Evolutionary conservation across 192 early-diverging fungal genomes (phyloP).

Genomic region (Linnemannia zychae): DNA sequence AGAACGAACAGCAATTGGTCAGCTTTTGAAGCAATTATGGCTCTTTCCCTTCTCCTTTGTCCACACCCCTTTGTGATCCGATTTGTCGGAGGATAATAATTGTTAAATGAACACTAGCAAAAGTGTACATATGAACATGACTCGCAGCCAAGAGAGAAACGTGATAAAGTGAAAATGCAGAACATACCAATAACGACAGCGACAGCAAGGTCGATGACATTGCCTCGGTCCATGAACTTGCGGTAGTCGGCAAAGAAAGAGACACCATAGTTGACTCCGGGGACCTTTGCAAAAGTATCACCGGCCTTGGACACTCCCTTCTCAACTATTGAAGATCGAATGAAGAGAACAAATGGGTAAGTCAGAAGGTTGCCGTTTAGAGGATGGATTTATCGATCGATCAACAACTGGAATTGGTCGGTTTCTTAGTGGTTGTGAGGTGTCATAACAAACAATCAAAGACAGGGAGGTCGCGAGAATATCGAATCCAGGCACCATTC

Average conservation of each 20-base stretch:
- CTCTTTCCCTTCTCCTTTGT: background rate
- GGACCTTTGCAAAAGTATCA: slow-evolving; percentile 25
- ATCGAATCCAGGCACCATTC: background rate
- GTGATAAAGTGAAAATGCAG: slow-evolving; percentile 58
- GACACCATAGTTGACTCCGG: slow-evolving; percentile 62
- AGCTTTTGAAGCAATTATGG: background rate
- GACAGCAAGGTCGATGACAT: slow-evolving; percentile 75
- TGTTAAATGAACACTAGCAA: background rate
- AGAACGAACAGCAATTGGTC: background rate
- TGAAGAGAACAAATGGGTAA: background rate
- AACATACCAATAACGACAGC: slow-evolving; percentile 75
- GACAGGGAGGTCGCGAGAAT: background rate
- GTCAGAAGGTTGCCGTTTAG: background rate
- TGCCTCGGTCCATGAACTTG: slow-evolving; percentile 68
- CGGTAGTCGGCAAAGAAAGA: slow-evolving; percentile 67
- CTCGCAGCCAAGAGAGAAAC: background rate
- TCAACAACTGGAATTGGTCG: background rate
- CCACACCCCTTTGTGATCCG: background rate
- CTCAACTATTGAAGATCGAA: slow-evolving; percentile 37
- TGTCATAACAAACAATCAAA: background rate
- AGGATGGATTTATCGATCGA: background rate
- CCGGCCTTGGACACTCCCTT: slow-evolving; percentile 48
- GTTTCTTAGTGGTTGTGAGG: background rate
- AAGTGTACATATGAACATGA: background rate
- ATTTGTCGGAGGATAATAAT: slow-evolving; percentile 5